Base-by-base conservation (phyloP, 1,139 yeast genomes). In the Candida tunisiensis region DNA sequence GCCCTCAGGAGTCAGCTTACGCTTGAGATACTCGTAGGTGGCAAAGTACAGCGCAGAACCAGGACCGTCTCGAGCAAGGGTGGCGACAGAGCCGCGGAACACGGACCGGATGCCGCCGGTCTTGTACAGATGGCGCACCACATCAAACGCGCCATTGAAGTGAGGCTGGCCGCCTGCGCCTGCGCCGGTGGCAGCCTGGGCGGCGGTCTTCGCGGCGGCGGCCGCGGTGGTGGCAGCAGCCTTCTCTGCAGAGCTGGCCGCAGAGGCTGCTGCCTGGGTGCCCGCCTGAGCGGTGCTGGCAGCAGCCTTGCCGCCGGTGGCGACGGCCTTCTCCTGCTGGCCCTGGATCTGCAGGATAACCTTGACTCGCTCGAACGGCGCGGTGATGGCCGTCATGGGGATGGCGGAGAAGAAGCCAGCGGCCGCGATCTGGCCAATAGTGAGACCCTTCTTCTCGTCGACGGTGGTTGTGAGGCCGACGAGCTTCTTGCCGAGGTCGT, bases 31-130 rank as follows among this genome's bases (percentile, higher is more conserved):
- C 51, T 88, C 98, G 51, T 88, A 88, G 3, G 94, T 80, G 3
- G 95, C 96, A 51, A 88, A 88, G 57, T 88, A 88, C 19, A 83
- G 62, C 0, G 96, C 96, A n/a, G 93, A 77, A 3, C 98, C 98
- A 1, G 98, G 98, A 8, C 96, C 96, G 47, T 88, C 98, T 53
- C 98, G 73, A 10, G 93, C 92, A 38, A 88, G 58, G 1, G 98
- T 88, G 5, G 95, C 95, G 15, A 64, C 65, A 0, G 94, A 77
- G 12, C 98, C 98, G 51, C 80, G 79, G 57, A 80, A 85, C 25
- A 88, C 65, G 2, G 96, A 83, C 37, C 65, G 57, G 24, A 85
- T 41, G 25, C 96, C 96, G 21, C 95, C 96, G 27, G 77, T 70
- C 30, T 61, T 62, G 45, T 83, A 71, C 47, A 88, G 68, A 43